phyloP scores from a whole-genome alignment of 2,329 filamentous ascomycete species.

The Endocalyx cinctus region DNA sequence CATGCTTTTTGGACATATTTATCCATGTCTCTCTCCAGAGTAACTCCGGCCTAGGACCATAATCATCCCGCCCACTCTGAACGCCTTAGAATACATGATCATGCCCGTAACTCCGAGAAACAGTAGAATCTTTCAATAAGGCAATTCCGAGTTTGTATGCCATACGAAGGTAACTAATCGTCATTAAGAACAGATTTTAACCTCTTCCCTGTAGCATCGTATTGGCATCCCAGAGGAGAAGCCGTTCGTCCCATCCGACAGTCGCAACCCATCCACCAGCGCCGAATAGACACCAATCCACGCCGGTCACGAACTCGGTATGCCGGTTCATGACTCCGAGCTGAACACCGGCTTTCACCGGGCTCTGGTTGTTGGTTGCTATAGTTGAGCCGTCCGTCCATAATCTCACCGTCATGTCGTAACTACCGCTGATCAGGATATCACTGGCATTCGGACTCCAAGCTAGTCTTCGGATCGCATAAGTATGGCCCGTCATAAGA shows the following conservation, averaged over 20 bases:
- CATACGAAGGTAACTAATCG: too few species aligned
- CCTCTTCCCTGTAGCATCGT: conserved; percentile 22
- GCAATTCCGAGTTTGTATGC: too few species aligned
- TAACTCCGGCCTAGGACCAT: too few species aligned
- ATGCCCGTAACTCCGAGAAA: too few species aligned
- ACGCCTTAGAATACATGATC: too few species aligned
- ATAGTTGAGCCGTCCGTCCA: conserved; percentile 71
- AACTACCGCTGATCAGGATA: conserved; percentile 81
- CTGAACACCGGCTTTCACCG: conserved; percentile 63
- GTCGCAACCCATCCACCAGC: conserved; percentile 93
- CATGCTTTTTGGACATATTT: too few species aligned
- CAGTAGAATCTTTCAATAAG: too few species aligned
- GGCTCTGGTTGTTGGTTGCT: conserved; percentile 32
- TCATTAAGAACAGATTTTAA: too few species aligned
- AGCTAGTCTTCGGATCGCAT: conserved; percentile 77
- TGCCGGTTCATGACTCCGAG: conserved; percentile 86
- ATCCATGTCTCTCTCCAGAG: too few species aligned
- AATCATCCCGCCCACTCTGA: too few species aligned
- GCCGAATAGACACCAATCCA: conserved; percentile 87
- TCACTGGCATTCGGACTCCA: conserved; percentile 96
- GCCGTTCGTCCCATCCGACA: conserved; percentile 87
- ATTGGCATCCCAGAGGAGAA: conserved; percentile 86
- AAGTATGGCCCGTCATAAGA: conserved; percentile 79
- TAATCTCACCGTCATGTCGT: conserved; percentile 95
- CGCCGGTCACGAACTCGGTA: conserved; percentile 60